phyloP scores from a whole-genome alignment of 1,139 yeast species.

The Geotrichum klebahnii region DNA sequence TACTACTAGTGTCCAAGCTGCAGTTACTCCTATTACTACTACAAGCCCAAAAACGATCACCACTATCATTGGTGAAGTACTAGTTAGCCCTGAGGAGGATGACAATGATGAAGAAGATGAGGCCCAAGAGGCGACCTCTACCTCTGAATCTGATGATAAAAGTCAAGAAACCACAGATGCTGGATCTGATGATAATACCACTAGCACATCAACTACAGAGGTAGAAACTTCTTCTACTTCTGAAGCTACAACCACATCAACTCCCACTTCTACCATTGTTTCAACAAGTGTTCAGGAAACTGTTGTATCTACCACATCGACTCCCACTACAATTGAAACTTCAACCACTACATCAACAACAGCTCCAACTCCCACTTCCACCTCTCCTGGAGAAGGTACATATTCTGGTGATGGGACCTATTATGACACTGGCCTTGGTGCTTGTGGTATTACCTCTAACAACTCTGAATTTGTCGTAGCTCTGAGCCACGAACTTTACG shows the following conservation, averaged over 20 bases:
- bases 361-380: conserved; percentile 21
- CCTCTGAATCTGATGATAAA: background rate
- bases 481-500: conserved; percentile 37
- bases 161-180: conserved; percentile 1
- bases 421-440: conserved; percentile 56
- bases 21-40: conserved; percentile 21
- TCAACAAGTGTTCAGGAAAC: conserved; percentile 16
- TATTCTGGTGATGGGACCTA: conserved; percentile 56
- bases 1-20: conserved; percentile 19
- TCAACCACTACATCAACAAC: conserved; percentile 23
- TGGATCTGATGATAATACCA: background rate
- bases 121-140: background rate
- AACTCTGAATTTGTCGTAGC: conserved; percentile 50
- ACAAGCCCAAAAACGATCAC: too few relatives aligned
- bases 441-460: conserved; percentile 52
- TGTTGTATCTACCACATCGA: conserved; percentile 27
- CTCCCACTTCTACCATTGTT: conserved; percentile 21
- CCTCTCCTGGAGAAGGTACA: conserved; percentile 28
- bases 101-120: background rate
- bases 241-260: conserved; percentile 31
- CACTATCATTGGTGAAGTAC: too few relatives aligned
- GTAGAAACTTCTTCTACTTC: conserved; percentile 35
- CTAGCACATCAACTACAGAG: background rate
- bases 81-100: too few relatives aligned
- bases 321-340: conserved; percentile 28